Evolutionary conservation across 2,329 filamentous ascomycete species (phyloP).

Genomic region (Canariomyces notabilis): DNA sequence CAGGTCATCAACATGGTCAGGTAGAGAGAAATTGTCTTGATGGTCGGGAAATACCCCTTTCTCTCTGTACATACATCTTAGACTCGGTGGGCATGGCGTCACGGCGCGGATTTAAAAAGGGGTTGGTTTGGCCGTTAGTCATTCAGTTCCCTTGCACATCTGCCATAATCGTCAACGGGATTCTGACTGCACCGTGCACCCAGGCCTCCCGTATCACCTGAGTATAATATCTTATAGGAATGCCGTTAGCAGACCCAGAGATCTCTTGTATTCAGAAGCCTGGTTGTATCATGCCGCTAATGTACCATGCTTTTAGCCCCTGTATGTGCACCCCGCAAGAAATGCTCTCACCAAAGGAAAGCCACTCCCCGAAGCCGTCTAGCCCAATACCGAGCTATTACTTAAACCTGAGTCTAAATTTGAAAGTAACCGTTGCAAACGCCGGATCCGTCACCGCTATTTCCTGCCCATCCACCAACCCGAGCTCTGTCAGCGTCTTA

Average conservation of each 20-base stretch:
- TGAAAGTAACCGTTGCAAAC: conserved; percentile 67
- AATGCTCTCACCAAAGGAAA: conserved; percentile 3
- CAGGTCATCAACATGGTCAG: conserved; percentile 62
- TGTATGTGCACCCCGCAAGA: conserved; percentile 14
- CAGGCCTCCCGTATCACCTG: not conserved
- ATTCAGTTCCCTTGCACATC: not conserved
- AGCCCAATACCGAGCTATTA: conserved; percentile 4
- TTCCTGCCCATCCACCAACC: conserved; percentile 73
- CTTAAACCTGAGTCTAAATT: conserved; percentile 49
- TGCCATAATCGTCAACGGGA: not conserved
- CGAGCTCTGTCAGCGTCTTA: conserved; percentile 70
- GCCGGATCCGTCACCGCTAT: conserved; percentile 91
- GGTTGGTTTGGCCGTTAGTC: conserved; percentile 4
- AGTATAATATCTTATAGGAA: not conserved
- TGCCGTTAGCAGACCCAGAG: too few relatives aligned
- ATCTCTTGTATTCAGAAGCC: not conserved
- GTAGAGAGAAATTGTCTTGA: conserved; percentile 28
- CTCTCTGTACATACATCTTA: conserved; percentile 13
- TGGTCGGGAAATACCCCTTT: conserved; percentile 15
- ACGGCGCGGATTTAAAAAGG: conserved; percentile 12
- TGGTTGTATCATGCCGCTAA: conserved; percentile 2
- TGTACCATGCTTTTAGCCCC: not conserved
- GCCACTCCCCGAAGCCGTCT: not conserved
- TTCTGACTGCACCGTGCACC: not conserved
- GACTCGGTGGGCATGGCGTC: conserved; percentile 21